These are phyloP conservation scores for Conringia planisiliqua DNA, from an alignment of 345 rosid species.

Conservation along the genomic window DNA sequence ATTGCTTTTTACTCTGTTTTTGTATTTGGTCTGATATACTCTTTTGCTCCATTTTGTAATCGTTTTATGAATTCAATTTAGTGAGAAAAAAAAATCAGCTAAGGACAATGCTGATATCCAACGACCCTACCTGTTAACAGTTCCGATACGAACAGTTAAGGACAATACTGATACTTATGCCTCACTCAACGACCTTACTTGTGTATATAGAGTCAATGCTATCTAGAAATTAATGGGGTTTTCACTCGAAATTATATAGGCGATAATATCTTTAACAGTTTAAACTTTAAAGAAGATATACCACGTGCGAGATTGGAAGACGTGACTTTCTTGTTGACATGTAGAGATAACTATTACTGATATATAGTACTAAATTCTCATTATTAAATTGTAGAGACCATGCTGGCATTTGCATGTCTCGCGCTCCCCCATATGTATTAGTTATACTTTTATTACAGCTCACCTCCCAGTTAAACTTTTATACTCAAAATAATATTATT, in stretches of 20 bases:
- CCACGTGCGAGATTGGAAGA: not conserved
- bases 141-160: no score
- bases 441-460: no score
- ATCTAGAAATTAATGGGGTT: not conserved
- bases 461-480: not conserved
- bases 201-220: not conserved
- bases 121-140: no score
- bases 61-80: no score
- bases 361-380: not conserved
- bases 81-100: no score
- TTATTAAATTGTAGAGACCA: not conserved
- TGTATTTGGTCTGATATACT: no score
- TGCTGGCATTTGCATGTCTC: not conserved
- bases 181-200: no score
- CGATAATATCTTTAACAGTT: not conserved
- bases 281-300: no score
- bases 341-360: not conserved
- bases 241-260: not conserved
- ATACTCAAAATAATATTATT: not conserved
- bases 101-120: no score
- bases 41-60: no score
- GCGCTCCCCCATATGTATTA: not conserved
- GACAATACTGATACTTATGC: no score
- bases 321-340: not conserved
- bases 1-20: no score